Conservation (phyloP, 768 basidiomycete species). For the Podaxis rugospora region DNA sequence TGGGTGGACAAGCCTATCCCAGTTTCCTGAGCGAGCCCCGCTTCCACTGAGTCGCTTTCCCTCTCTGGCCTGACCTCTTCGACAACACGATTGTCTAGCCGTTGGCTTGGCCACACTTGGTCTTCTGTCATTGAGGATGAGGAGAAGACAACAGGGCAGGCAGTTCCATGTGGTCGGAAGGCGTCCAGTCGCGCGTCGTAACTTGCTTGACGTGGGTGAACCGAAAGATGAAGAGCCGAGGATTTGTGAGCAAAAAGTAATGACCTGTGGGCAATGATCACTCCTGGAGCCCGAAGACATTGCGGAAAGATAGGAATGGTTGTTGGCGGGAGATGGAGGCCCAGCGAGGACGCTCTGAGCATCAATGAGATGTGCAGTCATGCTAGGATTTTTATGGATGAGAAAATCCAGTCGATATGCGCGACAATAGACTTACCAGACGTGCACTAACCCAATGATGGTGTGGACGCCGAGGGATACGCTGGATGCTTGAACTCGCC, state of each 20-base stretch:
- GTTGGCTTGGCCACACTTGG: neutral
- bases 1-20: neutral
- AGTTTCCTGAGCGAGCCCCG: neutral
- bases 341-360: slow-evolving; percentile 80
- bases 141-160: neutral
- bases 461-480: slow-evolving; percentile 29
- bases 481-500: slow-evolving; percentile 16
- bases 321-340: slow-evolving; percentile 40
- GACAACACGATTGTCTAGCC: neutral
- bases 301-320: slow-evolving; percentile 31
- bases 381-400: slow-evolving; percentile 36
- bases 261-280: neutral
- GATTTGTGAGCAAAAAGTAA: neutral
- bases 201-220: neutral
- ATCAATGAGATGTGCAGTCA: slow-evolving; percentile 75
- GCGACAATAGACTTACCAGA: slow-evolving; percentile 7
- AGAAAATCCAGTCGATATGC: neutral
- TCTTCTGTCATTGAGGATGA: neutral
- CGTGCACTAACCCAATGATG: slow-evolving; percentile 7
- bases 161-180: neutral
- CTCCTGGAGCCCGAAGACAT: slow-evolving; percentile 12
- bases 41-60: neutral
- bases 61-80: neutral
- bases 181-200: neutral
- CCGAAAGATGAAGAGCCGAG: neutral